Base-by-base conservation (phyloP, 768 basidiomycete genomes). In the Auricularia auricula-judae region DNA sequence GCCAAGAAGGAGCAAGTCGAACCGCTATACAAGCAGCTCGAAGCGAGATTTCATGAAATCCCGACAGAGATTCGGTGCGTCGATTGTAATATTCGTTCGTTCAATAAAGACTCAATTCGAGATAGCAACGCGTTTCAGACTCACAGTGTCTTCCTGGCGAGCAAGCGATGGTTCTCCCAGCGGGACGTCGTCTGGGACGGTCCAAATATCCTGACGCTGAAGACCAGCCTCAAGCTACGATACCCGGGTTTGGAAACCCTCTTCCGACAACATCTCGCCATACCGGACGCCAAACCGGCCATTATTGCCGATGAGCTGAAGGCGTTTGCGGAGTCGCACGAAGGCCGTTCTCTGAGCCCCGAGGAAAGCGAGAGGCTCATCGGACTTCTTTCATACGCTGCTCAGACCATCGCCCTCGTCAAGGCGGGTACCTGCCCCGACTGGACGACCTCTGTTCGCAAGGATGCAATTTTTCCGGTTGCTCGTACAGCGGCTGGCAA, bases 41-140 rank as follows among this genome's bases (percentile, higher is more conserved):
- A 71, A 47, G 66, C 68, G 21, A 64, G 70, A n/a, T 71, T 71
- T n/a, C 43, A 67, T 2, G 71, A 71, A 12, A 68, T 66, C 21
- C 67, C 70, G 16, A 21, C 53, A 2, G 36, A 35, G 21, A 71
- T 71, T 60, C 67, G 63, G 71, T 71, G 58, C 18, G 71, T 47
- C 3, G 47, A 42, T 33, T 10, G 3, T 47, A 14, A 23, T 7
- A 62, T 61, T 14, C 35, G 65, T 10, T 56, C 29, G 60, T 34
- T 62, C 47, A 5, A 51, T 23, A 3, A 29, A 29, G 29, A 29
- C 29, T 29, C 29, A 29, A 29, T 29, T 29, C 29, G 29, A 29
- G 29, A 29, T 62, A 54, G 23, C 2, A 18, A 64, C 66, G 61
- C 61, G 14, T 62, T 62, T n/a, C 23, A 10, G 11, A 18, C 16